Percentiles rank a stretch among this genome's conserved stretches.
These are phyloP conservation scores for Wickerhamiella musiphila DNA, from an alignment of 805 yeast genomes.

Conservation along the genomic window DNA sequence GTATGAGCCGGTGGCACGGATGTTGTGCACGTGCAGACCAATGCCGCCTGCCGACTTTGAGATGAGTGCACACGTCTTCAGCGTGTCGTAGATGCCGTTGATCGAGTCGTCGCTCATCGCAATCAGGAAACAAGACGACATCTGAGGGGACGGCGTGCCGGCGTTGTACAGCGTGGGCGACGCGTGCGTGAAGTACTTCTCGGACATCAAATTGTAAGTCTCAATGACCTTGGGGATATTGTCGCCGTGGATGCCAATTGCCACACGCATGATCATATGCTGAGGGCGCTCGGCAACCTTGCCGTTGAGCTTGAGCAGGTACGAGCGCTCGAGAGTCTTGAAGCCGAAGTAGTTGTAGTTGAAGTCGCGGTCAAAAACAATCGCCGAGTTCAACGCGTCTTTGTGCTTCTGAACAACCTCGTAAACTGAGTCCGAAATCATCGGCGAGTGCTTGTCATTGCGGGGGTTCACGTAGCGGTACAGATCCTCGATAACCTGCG, in stretches of 20 bases:
- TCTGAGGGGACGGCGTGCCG: slow-evolving; percentile 68
- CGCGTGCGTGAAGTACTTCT: slow-evolving; percentile 78
- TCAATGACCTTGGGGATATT: slow-evolving; percentile 51
- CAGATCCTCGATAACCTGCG: slow-evolving; percentile 56
- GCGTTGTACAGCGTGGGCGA: slow-evolving; percentile 91
- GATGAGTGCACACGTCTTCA: slow-evolving; percentile 74
- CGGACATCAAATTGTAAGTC: slow-evolving; percentile 77
- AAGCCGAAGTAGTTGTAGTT: slow-evolving; percentile 73
- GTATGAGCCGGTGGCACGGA: slow-evolving; percentile 71
- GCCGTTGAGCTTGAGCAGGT: slow-evolving; percentile 48
- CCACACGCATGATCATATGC: slow-evolving; percentile 75
- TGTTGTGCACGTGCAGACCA: slow-evolving; percentile 76
- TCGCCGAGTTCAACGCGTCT: slow-evolving; percentile 52
- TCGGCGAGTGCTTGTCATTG: slow-evolving; percentile 47
- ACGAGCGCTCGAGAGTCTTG: slow-evolving; percentile 81
- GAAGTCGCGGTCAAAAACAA: slow-evolving; percentile 63
- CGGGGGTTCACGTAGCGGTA: slow-evolving; percentile 69
- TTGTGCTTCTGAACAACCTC: slow-evolving; percentile 45
- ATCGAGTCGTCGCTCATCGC: slow-evolving; percentile 91
- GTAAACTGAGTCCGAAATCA: slow-evolving; percentile 53
- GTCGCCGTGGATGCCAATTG: slow-evolving; percentile 72
- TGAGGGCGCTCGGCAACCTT: slow-evolving; percentile 82
- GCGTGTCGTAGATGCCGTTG: slow-evolving; percentile 83
- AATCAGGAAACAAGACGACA: slow-evolving; percentile 83
- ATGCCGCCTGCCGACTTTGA: slow-evolving; percentile 94